These are phyloP conservation scores for Meyerozyma elateridarum DNA, from an alignment of 1,139 yeast genomes.

Conservation along the genomic window DNA sequence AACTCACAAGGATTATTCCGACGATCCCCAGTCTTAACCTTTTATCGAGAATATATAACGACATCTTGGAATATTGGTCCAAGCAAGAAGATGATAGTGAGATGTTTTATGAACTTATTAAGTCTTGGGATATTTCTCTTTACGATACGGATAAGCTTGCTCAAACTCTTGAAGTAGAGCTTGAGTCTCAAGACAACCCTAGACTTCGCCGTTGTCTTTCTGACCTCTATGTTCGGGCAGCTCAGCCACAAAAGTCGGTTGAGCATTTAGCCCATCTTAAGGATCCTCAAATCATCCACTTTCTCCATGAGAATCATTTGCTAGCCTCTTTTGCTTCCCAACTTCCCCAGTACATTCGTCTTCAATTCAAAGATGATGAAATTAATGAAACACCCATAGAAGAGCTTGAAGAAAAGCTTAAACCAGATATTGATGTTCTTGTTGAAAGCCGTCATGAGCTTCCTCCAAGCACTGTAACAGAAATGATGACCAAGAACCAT, in stretches of 20 bases:
- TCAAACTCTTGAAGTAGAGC: conserved; percentile 41
- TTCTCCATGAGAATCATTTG: conserved; percentile 60
- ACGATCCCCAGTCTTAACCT: conserved; percentile 32
- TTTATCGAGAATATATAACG: conserved; percentile 42
- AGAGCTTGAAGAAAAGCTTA: conserved; percentile 34
- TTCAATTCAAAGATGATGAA: conserved; percentile 34
- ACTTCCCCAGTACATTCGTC: conserved; percentile 49
- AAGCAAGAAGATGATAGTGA: conserved; percentile 24
- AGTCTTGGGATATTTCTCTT: conserved; percentile 55
- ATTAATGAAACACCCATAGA: conserved; percentile 39
- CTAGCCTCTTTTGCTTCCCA: conserved; percentile 44
- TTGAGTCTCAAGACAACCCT: conserved; percentile 19
- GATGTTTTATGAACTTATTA: conserved; percentile 37
- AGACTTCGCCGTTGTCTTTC: conserved; percentile 49
- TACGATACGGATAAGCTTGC: conserved; percentile 48
- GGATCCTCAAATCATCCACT: conserved; percentile 52
- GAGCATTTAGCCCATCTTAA: conserved; percentile 52
- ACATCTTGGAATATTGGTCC: conserved; percentile 44
- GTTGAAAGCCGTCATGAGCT: conserved; percentile 67
- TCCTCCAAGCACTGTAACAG: conserved; percentile 45
- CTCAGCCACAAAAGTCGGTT: conserved; percentile 61
- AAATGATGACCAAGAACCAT: conserved; percentile 36
- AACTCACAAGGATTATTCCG: conserved; percentile 55
- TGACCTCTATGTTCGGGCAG: conserved; percentile 49
- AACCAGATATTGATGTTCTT: conserved; percentile 49